Conservation (phyloP, 2,329 filamentous ascomycete species). For the Tricladium varicosporioides region DNA sequence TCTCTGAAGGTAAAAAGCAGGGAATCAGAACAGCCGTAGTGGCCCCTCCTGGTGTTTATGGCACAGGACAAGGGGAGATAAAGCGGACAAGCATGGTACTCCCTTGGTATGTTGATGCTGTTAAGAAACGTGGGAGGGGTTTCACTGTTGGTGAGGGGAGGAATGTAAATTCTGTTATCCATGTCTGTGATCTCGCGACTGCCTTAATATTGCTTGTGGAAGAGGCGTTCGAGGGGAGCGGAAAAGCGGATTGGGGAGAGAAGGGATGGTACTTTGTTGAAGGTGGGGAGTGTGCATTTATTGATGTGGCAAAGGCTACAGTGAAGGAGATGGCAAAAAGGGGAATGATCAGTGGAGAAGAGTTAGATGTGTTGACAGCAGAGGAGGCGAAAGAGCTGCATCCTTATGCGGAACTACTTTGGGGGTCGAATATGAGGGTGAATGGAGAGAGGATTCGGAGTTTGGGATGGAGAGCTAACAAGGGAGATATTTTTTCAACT, state of each 20-base stretch:
- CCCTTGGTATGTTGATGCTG: slow-evolving; percentile 43
- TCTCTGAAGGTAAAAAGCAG: slow-evolving; percentile 30
- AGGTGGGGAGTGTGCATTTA: slow-evolving; percentile 49
- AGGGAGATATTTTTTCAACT: not conserved
- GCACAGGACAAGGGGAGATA: slow-evolving; percentile 48
- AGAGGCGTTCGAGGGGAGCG: slow-evolving; percentile 42
- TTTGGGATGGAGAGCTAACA: slow-evolving; percentile 15
- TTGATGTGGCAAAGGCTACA: slow-evolving; percentile 44
- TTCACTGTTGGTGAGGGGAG: slow-evolving; percentile 51
- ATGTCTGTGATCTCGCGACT: slow-evolving; percentile 51
- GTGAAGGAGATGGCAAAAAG: slow-evolving; percentile 46
- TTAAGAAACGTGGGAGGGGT: slow-evolving; percentile 44
- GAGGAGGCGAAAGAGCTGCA: slow-evolving; percentile 18
- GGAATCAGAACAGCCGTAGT: slow-evolving; percentile 52
- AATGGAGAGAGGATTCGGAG: slow-evolving; percentile 4
- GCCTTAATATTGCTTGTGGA: slow-evolving; percentile 50
- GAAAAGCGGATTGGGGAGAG: slow-evolving; percentile 45
- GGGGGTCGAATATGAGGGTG: slow-evolving; percentile 19
- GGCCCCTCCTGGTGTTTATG: slow-evolving; percentile 57
- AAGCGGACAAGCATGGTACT: slow-evolving; percentile 49
- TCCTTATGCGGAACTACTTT: slow-evolving; percentile 16
- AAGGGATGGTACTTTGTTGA: slow-evolving; percentile 57
- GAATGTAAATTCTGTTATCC: slow-evolving; percentile 48
- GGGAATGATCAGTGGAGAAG: slow-evolving; percentile 38
- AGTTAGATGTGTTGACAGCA: slow-evolving; percentile 16